phyloP scores from a whole-genome alignment of 2,329 filamentous ascomycete genomes.

The Nigrospora sphaerica region DNA sequence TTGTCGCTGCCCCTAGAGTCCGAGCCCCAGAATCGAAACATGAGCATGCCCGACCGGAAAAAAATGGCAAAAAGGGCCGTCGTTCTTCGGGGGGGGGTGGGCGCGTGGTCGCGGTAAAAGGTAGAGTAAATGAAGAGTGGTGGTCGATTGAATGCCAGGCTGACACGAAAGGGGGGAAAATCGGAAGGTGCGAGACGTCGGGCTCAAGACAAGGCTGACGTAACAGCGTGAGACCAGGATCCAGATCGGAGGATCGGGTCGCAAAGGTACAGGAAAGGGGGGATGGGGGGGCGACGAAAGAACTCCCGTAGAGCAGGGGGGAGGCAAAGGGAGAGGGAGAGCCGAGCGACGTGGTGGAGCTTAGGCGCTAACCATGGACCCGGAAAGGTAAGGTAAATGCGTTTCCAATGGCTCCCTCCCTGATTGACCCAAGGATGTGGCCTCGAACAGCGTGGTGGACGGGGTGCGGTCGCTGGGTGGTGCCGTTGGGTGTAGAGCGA shows the following conservation, averaged over 20 bases:
- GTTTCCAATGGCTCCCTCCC: no score
- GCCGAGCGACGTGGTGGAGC: neutral
- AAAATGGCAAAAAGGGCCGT: slow-evolving; percentile 11
- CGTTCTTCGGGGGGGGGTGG: neutral
- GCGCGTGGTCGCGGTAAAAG: neutral
- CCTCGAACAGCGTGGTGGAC: neutral
- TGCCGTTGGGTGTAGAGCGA: neutral
- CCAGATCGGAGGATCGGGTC: slow-evolving; percentile 7
- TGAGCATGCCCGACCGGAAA: slow-evolving; percentile 33
- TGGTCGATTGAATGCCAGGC: slow-evolving; percentile 1
- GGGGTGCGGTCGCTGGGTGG: neutral
- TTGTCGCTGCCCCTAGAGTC: slow-evolving; percentile 52
- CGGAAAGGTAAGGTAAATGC: neutral
- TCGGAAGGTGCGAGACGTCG: slow-evolving; percentile 16
- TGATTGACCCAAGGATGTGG: neutral
- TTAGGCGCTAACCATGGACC: neutral
- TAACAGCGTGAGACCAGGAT: slow-evolving; percentile 14
- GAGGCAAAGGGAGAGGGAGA: neutral
- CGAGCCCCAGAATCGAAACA: slow-evolving; percentile 57
- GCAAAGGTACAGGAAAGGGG: neutral
- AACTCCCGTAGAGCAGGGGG: neutral
- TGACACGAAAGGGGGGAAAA: slow-evolving; percentile 10
- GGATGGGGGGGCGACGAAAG: neutral
- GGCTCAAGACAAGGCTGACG: slow-evolving; percentile 21
- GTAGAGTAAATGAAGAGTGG: neutral